phyloP scores from a whole-genome alignment of 805 yeast species.

The Tetrapisispora iriomotensis region DNA sequence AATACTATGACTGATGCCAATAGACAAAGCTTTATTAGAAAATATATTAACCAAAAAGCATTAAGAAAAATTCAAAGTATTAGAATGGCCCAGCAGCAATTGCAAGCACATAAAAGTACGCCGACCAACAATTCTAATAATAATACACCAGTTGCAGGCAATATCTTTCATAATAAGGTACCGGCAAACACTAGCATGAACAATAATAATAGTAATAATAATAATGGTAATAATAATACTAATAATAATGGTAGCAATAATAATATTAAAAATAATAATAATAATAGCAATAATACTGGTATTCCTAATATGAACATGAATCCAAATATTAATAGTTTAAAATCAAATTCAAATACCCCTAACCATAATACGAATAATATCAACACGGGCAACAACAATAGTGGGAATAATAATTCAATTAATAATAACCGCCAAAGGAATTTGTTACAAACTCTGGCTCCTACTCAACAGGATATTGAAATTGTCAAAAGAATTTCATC shows the following conservation, averaged over 20 bases:
- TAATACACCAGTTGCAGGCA: background rate
- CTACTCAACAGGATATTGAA: constrained; percentile 52
- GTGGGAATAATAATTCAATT: background rate
- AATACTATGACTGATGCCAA: constrained; percentile 22
- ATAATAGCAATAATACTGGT: constrained; percentile 1
- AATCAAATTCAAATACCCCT: too few relatives aligned
- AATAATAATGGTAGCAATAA: background rate
- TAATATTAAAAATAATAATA: background rate
- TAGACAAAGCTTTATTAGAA: constrained; percentile 27
- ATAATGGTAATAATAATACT: background rate
- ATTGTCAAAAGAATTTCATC: constrained; percentile 53
- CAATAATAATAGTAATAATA: constrained; percentile 2
- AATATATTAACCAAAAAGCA: constrained; percentile 30
- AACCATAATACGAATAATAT: constrained; percentile 6
- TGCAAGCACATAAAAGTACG: background rate
- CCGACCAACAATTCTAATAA: constrained; percentile 1
- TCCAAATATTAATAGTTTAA: too few relatives aligned
- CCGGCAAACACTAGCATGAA: constrained; percentile 1
- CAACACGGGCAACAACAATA: constrained; percentile 1
- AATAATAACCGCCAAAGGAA: constrained; percentile 3
- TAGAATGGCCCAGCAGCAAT: constrained; percentile 19
- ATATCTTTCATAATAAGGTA: background rate
- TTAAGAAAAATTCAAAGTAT: constrained; percentile 27
- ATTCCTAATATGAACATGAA: background rate
- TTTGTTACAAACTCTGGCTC: constrained; percentile 24